phyloP scores from a whole-genome alignment of 257 asterid species.

The Paulownia fortunei region DNA sequence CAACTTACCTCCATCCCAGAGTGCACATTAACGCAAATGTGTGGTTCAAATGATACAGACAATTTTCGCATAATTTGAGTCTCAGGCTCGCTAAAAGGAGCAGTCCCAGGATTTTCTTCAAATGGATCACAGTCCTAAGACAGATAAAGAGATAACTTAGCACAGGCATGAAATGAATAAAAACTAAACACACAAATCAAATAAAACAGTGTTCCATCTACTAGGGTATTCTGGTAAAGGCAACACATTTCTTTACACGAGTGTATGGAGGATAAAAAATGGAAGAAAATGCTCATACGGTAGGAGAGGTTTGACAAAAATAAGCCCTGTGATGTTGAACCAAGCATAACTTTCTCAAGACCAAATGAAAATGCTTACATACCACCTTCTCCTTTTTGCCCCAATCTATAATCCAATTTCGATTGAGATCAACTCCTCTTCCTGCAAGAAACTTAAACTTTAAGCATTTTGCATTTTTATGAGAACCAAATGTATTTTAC shows the following conservation, averaged over 20 bases:
- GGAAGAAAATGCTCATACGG: conserved; percentile 1
- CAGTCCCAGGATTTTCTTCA: conserved; percentile 93
- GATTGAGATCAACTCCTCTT: conserved; percentile 96
- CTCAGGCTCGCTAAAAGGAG: conserved; percentile 98
- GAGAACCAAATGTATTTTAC: conserved; percentile 20
- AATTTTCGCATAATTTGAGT: conserved; percentile 87
- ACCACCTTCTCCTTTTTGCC: conserved; percentile 99
- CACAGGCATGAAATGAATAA: conserved; percentile 14
- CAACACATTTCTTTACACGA: neutral
- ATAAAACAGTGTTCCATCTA: conserved; percentile 15
- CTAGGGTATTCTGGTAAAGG: neutral
- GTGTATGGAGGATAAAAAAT: conserved; percentile 3
- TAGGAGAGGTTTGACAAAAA: conserved; percentile 11
- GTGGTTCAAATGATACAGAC: conserved; percentile 85
- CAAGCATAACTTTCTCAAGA: conserved; percentile 13
- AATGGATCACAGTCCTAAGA: conserved; percentile 93
- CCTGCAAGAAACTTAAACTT: conserved; percentile 54
- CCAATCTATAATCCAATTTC: conserved; percentile 99
- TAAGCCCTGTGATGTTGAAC: conserved; percentile 5
- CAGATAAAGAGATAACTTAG: conserved; percentile 33
- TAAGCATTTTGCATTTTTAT: conserved; percentile 16
- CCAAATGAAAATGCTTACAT: conserved; percentile 22
- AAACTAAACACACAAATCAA: conserved; percentile 1
- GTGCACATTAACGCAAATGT: conserved; percentile 97
- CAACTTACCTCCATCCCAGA: conserved; percentile 97